Base-by-base conservation (phyloP, 2,329 filamentous ascomycete genomes). In the Aspergillus hortae region DNA sequence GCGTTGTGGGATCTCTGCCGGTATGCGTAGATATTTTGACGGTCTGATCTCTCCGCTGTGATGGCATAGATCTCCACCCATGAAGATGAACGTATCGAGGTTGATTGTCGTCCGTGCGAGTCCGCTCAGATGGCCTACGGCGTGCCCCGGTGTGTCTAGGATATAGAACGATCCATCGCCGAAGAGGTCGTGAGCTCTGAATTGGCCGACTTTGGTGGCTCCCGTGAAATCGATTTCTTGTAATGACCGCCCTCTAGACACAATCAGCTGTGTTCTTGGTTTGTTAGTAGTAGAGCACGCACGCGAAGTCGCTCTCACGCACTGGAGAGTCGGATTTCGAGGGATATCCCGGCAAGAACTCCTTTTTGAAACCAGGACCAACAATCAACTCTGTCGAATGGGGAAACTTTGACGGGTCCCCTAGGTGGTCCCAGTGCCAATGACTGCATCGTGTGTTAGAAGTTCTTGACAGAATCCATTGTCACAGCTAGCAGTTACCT, bases 1-100 rank as follows among this genome's bases (percentile, higher is more conserved):
- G 4, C 15, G 15, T 10, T 42, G 40, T 4, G 40, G 40, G 12
- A 42, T 17, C 19, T 42, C 40, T 12, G 30, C 19, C 11, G 63
- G 76, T 1, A 79, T 59, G 0, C 73, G 75, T 4, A 72, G 58
- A 42, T 75, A 71, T 6, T 56, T 53, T 2, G 70, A 74, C 0
- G 77, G 77, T n/a, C 77, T 62, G 17, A 79, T 70, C 55, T 77
- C 71, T 17, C 72, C 74, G 7, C 63, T 66, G 51, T 79, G 73
- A 53, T 80, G 77, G 33, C 68, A 74, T 4, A 71, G 65, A 58
- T 81, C 79, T 15, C 76, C 78, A 25, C 75, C 78, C 67, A 81
- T 75, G 56, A 80, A 71, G 25, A 80, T 71, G 58, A 80, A 81
- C 1, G 66, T 60, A 15, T 69, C 63, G 11, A 68, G 68, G 2